These are phyloP conservation scores for Leersia perrieri DNA, from an alignment of 176 grass and related monocot species.

Conservation along the genomic window DNA sequence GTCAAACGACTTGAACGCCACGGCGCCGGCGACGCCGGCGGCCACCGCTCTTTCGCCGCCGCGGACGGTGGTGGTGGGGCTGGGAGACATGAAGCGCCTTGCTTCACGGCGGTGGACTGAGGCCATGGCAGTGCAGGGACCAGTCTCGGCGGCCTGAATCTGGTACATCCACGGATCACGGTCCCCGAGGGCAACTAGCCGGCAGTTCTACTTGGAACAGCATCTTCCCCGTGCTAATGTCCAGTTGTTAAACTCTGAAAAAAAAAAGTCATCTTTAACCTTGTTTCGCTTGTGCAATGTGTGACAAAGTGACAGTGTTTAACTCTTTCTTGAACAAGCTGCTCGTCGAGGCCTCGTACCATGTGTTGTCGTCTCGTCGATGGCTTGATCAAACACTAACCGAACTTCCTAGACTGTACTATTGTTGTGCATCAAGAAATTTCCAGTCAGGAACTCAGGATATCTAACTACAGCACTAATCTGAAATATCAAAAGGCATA, in stretches of 20 bases:
- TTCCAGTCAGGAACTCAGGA: background rate
- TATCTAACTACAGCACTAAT: background rate
- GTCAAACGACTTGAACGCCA: background rate
- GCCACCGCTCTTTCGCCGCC: background rate
- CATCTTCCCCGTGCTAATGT: background rate
- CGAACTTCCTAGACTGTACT: background rate
- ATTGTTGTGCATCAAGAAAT: background rate
- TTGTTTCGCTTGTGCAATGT: background rate
- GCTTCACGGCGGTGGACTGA: constrained; percentile 42
- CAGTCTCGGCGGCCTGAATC: constrained; percentile 12
- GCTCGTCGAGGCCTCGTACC: constrained; percentile 17
- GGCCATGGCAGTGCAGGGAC: background rate
- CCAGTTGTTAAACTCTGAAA: background rate
- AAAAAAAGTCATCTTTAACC: background rate
- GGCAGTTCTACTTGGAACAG: background rate
- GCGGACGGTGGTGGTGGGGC: background rate
- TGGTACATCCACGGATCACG: background rate
- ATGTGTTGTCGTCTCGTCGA: background rate
- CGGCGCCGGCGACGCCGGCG: background rate
- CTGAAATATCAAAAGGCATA: background rate
- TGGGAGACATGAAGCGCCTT: constrained; percentile 39
- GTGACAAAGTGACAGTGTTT: too few species aligned
- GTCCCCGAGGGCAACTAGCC: background rate
- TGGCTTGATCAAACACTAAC: background rate
- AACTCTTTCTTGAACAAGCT: background rate